phyloP scores from a whole-genome alignment of 306 rosid species.

The peach (Prunus persica) region Prunus_persica_NCBIv2 NC_034009.1:26000001-26000500 shows the following conservation, averaged over 20 bases:
- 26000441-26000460: not conserved
- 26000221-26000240: constrained; percentile 1
- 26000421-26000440: not conserved
- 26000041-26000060: not conserved
- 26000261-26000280: constrained; percentile 35
- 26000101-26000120: too few species aligned
- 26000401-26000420: not conserved
- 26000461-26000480: not conserved
- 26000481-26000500: too few species aligned
- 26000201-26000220: constrained; percentile 31
- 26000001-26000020: not conserved
- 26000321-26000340: not conserved
- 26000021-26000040: constrained; percentile 9
- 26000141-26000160: constrained; percentile 39
- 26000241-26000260: not conserved
- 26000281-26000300: constrained; percentile 12
- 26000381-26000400: not conserved
- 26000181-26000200: constrained; percentile 46
- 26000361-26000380: not conserved
- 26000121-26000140: constrained; percentile 53
- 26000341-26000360: constrained; percentile 15
- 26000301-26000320: constrained; percentile 1
- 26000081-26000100: too few species aligned
- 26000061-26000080: not conserved
- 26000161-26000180: constrained; percentile 17